Base-by-base conservation (phyloP, 2,329 filamentous ascomycete genomes). In the Hansfordia pulvinata region DNA sequence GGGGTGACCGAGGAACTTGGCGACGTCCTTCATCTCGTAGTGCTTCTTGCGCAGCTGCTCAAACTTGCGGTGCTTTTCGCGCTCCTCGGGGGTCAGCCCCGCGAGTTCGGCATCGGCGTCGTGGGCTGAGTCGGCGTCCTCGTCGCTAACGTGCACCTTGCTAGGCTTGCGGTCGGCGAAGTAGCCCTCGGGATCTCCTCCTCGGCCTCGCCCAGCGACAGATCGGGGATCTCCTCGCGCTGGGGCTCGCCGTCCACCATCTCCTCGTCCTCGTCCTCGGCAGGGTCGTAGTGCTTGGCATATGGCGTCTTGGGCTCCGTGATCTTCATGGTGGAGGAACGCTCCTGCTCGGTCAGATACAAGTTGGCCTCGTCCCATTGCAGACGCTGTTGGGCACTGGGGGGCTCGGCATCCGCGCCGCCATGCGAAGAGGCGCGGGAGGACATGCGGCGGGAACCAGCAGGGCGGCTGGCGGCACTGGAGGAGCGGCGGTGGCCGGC, bases 341-440 rank as follows among this genome's bases (percentile, higher is more conserved):
- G 86, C 55, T 96, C 84, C 54, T 96, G 88, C 58, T 98, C 90
- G 6, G 90, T 90, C 28, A 98, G 69, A 56, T 94, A 98, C 17
- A 98, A 69, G 49, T 98, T 98, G 23, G 83, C 90, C 60, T 98
- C 90, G 53, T 98, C 90, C 90, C 90, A 98, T 59, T 94, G 93
- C 40, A 98, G 65, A 35, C 85, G 76, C 35, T 81, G 78, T 31
- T 69, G 76, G 30, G 62, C 64, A n/a, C n/a, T n/a, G n/a, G n/a
- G n/a, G n/a, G n/a, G n/a, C 25, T 73, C 67, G 11, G 61, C 51
- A 21, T 67, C 60, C 23, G 59, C 52, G 13, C 60, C 57, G 33
- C 57, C 50, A n/a, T n/a, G n/a, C n/a, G n/a, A n/a, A 28, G 47
- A 52, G 32, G 44, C 50, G 34, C 62, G 53, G 30, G 60, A 58